These are phyloP conservation scores for Adiantum capillusveneris DNA, from an alignment of 75 land plant species.

Conservation along the genomic window DNA sequence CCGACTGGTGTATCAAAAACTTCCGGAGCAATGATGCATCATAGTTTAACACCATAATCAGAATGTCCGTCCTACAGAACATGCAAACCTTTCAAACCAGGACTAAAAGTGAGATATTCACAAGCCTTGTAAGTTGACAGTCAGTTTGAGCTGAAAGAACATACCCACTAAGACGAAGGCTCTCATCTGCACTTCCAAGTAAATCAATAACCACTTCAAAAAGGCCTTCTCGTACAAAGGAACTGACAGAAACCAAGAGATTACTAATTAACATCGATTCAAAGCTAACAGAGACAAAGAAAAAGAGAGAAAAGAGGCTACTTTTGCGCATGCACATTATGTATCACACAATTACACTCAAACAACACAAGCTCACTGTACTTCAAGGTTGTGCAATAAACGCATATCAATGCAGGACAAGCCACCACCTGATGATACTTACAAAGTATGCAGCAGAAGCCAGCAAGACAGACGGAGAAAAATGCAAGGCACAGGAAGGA, in stretches of 20 bases:
- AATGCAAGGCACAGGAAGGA: too few species aligned
- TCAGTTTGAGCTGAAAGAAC: not conserved
- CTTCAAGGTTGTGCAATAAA: too few species aligned
- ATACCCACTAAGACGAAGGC: constrained; percentile 81
- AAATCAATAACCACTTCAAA: constrained; percentile 69
- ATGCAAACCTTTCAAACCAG: not conserved
- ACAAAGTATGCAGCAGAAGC: too few species aligned
- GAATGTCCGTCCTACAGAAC: constrained; percentile 86
- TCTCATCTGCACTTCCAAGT: constrained; percentile 60
- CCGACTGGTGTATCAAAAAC: constrained; percentile 62
- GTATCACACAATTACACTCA: too few species aligned
- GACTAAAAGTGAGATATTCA: not conserved
- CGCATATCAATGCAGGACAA: too few species aligned
- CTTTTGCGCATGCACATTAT: too few species aligned
- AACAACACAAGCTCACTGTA: too few species aligned
- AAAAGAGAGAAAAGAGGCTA: too few species aligned
- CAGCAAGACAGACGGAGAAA: too few species aligned
- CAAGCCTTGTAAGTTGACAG: not conserved
- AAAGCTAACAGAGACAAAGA: not conserved
- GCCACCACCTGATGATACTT: too few species aligned
- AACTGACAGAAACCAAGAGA: constrained; percentile 29
- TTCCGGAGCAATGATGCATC: constrained; percentile 72
- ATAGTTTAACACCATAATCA: constrained; percentile 70
- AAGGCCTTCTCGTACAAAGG: constrained; percentile 76
- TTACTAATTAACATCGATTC: not conserved